Conservation (phyloP, 2,329 filamentous ascomycete genomes). For the Fonsecaea erecta region DNA sequence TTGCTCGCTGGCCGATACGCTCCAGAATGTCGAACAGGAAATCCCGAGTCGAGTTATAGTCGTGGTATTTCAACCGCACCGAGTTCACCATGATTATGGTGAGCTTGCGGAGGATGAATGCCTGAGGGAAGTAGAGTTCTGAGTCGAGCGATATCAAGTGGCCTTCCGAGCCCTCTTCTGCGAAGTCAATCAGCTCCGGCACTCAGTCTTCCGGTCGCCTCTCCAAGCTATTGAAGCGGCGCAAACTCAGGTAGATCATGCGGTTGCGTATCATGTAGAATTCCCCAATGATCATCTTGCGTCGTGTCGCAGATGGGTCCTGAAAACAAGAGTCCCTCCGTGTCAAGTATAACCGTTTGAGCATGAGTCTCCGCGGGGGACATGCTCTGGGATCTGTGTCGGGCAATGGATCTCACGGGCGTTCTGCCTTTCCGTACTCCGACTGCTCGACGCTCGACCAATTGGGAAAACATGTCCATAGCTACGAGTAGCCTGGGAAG, state of each 20-base stretch:
- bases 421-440: too few relatives aligned
- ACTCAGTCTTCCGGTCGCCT: not conserved
- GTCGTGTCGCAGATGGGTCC: not conserved
- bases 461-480: too few relatives aligned
- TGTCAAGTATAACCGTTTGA: too few relatives aligned
- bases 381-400: too few relatives aligned
- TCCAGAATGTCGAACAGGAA: not conserved
- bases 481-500: too few relatives aligned
- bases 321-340: too few relatives aligned
- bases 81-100: not conserved
- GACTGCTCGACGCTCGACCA: too few relatives aligned
- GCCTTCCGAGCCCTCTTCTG: not conserved
- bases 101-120: not conserved
- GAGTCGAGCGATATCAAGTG: not conserved
- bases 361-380: too few relatives aligned
- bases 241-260: not conserved
- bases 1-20: not conserved
- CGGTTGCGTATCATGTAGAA: not conserved
- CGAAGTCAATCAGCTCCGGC: not conserved
- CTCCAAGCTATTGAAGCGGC: not conserved
- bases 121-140: conserved; percentile 3
- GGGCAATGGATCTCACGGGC: too few relatives aligned
- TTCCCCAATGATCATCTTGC: not conserved
- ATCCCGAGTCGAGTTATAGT: not conserved
- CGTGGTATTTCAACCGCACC: not conserved